These are phyloP conservation scores for Nemania serpens DNA, from an alignment of 2,329 filamentous ascomycete genomes.

Conservation along the genomic window DNA sequence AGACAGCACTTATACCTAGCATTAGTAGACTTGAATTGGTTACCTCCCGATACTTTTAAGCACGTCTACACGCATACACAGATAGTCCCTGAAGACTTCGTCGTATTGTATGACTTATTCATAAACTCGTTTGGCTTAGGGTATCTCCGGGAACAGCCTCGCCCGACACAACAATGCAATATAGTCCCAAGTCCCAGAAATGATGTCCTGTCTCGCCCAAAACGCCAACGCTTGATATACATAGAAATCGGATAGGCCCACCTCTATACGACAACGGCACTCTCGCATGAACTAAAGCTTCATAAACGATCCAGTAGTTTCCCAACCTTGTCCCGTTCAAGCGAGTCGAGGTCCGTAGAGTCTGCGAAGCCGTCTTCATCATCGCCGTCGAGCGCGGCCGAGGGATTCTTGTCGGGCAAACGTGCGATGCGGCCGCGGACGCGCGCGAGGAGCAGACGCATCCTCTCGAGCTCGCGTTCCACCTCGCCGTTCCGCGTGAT, in stretches of 20 bases:
- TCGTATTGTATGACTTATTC: neutral
- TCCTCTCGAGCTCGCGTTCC: slow-evolving; percentile 68
- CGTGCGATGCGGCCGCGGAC: slow-evolving; percentile 59
- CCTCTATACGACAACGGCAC: too few relatives aligned
- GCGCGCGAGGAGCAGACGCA: slow-evolving; percentile 65
- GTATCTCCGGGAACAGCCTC: neutral
- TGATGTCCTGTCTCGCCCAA: neutral
- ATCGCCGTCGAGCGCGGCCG: neutral
- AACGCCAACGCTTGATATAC: slow-evolving; percentile 17
- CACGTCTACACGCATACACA: too few relatives aligned
- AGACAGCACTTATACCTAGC: slow-evolving; percentile 2
- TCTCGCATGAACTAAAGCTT: slow-evolving; percentile 1
- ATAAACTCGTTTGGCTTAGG: neutral
- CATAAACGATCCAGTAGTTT: slow-evolving; percentile 46
- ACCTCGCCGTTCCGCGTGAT: slow-evolving; percentile 68
- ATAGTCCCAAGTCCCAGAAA: neutral
- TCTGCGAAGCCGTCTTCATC: slow-evolving; percentile 12
- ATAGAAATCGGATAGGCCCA: neutral
- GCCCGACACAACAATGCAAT: neutral
- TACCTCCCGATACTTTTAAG: neutral
- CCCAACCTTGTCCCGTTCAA: slow-evolving; percentile 50
- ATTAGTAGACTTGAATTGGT: neutral
- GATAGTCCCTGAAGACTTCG: neutral
- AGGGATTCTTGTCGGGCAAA: slow-evolving; percentile 38
- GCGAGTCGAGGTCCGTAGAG: slow-evolving; percentile 44